A percentile compares a stretch with the other conserved stretches of the same genome.
phyloP scores from a whole-genome alignment of 345 rosid species.

The Arabidopsis suecica region DNA sequence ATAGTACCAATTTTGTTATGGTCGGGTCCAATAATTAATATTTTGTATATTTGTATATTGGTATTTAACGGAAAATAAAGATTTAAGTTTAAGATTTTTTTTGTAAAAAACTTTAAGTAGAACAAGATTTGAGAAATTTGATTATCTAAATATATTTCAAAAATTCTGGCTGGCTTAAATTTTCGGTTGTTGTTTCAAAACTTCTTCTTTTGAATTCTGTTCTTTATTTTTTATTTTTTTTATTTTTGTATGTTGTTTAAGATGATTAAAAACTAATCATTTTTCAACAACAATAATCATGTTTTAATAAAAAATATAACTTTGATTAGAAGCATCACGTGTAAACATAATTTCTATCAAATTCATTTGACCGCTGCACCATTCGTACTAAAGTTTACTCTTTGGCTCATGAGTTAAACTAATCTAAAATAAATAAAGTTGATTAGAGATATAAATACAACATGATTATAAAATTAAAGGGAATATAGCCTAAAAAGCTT shows the following conservation, averaged over 20 bases:
- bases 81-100: too few species aligned
- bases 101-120: too few species aligned
- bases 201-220: too few species aligned
- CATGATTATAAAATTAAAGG: constrained; percentile 9
- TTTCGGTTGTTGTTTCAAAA: too few species aligned
- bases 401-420: neutral
- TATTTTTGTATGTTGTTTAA: too few species aligned
- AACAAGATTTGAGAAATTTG: too few species aligned
- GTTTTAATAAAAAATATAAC: neutral
- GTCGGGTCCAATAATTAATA: constrained; percentile 16
- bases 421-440: constrained; percentile 16
- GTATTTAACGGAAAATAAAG: neutral
- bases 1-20: constrained; percentile 6
- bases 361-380: neutral
- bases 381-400: constrained; percentile 9
- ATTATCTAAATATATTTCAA: too few species aligned
- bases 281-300: too few species aligned
- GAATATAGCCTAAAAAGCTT: constrained; percentile 37
- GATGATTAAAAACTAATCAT: too few species aligned
- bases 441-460: constrained; percentile 3
- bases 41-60: neutral
- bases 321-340: neutral
- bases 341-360: neutral
- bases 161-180: too few species aligned
- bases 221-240: too few species aligned